Conservation (phyloP, 331 rosid genomes). For the Cydonia oblonga region DNA sequence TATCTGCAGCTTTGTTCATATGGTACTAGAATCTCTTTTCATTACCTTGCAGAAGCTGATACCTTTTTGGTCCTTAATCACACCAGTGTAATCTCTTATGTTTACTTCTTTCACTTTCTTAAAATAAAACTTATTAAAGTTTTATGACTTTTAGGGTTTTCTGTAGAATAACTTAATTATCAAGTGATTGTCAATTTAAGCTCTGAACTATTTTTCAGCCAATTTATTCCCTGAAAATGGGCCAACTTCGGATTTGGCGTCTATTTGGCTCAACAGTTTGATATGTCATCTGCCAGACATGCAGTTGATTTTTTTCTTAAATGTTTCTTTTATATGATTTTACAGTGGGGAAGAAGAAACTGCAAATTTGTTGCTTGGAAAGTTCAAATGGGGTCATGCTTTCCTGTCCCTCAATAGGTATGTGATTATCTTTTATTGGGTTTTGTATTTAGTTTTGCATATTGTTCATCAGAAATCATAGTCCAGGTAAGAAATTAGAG, state of each 20-base stretch:
- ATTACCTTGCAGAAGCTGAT: neutral
- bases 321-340: slow-evolving; percentile 15
- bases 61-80: neutral
- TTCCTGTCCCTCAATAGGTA: slow-evolving; percentile 81
- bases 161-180: neutral
- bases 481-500: neutral
- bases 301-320: neutral
- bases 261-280: neutral
- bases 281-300: neutral
- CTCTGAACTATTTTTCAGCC: neutral
- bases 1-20: slow-evolving; percentile 86
- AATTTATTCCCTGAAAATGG: neutral
- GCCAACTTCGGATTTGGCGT: neutral
- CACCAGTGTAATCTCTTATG: neutral
- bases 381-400: slow-evolving; percentile 98
- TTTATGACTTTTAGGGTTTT: neutral
- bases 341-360: slow-evolving; percentile 91
- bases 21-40: slow-evolving; percentile 35
- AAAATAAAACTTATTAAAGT: neutral
- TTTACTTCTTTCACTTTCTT: neutral
- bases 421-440: neutral
- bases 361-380: slow-evolving; percentile 69
- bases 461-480: neutral
- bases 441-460: neutral
- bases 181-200: neutral